Percentiles rank a stretch among this genome's conserved stretches.
These are phyloP conservation scores for Trichosanthes cucumerina DNA, from an alignment of 306 rosid species.

Conservation along the genomic window DNA sequence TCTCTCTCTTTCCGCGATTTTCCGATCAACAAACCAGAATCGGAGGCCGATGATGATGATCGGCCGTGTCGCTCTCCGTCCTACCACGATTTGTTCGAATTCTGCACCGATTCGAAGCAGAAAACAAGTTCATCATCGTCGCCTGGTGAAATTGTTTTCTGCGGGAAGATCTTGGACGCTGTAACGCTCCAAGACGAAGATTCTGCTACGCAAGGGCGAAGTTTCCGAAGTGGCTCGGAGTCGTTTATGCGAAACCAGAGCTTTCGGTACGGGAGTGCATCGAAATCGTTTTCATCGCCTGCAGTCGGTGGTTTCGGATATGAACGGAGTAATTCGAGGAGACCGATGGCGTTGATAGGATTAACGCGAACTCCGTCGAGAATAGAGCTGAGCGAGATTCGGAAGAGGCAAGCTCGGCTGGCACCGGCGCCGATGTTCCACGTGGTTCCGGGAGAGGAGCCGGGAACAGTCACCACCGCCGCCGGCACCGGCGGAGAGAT, in stretches of 20 bases:
- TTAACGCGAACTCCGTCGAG: slow-evolving; percentile 21
- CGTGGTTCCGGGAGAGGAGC: background rate
- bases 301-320: background rate
- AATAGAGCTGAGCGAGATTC: slow-evolving; percentile 35
- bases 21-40: background rate
- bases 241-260: slow-evolving; percentile 8
- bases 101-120: slow-evolving; percentile 8
- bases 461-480: slow-evolving; percentile 1
- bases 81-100: slow-evolving; percentile 21
- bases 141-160: slow-evolving; percentile 7
- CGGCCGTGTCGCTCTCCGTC: background rate
- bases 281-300: background rate
- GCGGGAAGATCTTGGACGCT: slow-evolving; percentile 18
- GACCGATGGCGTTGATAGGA: slow-evolving; percentile 30
- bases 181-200: background rate
- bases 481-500: background rate
- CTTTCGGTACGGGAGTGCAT: background rate
- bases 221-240: background rate
- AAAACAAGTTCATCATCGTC: background rate
- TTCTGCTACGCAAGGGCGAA: background rate
- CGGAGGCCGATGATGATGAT: background rate
- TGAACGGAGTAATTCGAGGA: background rate
- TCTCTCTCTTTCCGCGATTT: slow-evolving; percentile 32
- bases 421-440: slow-evolving; percentile 23
- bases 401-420: slow-evolving; percentile 24